Base-by-base conservation (phyloP, 768 basidiomycete genomes). In the Sistotremastrum niveocremeum region DNA sequence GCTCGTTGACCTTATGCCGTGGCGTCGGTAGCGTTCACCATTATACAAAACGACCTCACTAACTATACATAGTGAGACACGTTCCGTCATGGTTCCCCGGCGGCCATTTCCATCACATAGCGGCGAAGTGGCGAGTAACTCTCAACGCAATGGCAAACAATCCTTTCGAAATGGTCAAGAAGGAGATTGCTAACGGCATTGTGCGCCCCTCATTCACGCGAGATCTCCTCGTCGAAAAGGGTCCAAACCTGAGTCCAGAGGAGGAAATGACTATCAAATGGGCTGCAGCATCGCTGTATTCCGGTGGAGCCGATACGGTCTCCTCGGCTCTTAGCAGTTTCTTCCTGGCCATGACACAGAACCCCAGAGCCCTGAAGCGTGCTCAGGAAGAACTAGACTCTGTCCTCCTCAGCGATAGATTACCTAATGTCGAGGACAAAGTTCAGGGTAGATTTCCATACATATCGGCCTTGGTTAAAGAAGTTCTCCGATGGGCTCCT, bases 51-150 rank as follows among this genome's bases (percentile, higher is more conserved):
- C 11, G 39, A 11, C 9, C 29, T 7, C 33, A 6, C 12, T 6
- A 48, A 10, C 10, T 20, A 8, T 11, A 34, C 29, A 20, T 44
- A 52, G 53, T 54, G 11, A 45, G 42, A 8, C 41, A 51, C 39
- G 31, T 56, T 4, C 56, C 56, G 5, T 44, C 31, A 5, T 57
- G 56, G 56, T 31, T 57, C 12, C 56, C 56, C 1, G 55, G 52
- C 28, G 50, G 51, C 2, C 45, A 48, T 4, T 57, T 54, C 36
- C 51, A 54, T 46, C 28, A 43, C 10, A 36, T 42, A 2, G 56
- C 48, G 1, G 38, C n/a, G 37, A 29, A 9, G 4, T 54, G 36
- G 36, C 44, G 41, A 6, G 28, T 4, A 9, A 51, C 45, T n/a
- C 36, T 50, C 37, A 32, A 50, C 29, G 44, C 47, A 33, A 44